These are phyloP conservation scores for Cenchrus fungigraminus DNA, from an alignment of 176 grass and related monocot species.

Conservation along the genomic window DNA sequence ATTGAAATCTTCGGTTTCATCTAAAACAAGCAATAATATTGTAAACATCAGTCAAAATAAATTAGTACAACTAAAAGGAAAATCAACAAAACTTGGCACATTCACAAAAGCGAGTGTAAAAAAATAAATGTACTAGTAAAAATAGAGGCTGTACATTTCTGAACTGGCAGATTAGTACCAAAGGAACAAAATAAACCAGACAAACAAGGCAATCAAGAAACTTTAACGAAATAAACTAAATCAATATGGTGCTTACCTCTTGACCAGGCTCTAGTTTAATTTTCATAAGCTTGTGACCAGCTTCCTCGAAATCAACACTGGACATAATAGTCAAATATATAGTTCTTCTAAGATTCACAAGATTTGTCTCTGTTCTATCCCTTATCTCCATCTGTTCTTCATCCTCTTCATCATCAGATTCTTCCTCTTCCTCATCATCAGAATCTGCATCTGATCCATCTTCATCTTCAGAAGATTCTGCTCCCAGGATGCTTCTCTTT, in stretches of 20 bases:
- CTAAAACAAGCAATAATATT: background rate
- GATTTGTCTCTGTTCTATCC: constrained; percentile 91
- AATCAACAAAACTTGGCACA: background rate
- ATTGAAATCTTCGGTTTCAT: background rate
- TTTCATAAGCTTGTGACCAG: constrained; percentile 95
- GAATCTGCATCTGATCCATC: constrained; percentile 71
- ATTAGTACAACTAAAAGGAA: background rate
- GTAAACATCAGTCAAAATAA: background rate
- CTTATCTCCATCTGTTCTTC: constrained; percentile 91
- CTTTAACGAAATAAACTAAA: background rate
- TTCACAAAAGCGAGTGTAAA: constrained; percentile 1
- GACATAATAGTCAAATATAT: constrained; percentile 99
- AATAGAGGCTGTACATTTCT: background rate
- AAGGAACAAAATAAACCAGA: constrained; percentile 9
- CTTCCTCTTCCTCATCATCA: constrained; percentile 77
- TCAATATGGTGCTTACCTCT: constrained; percentile 64
- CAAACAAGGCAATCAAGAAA: constrained; percentile 25
- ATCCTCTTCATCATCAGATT: constrained; percentile 79
- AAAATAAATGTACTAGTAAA: background rate
- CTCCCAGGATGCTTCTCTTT: constrained; percentile 80
- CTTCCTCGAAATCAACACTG: constrained; percentile 99
- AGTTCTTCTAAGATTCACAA: constrained; percentile 88
- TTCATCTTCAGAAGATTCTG: constrained; percentile 82
- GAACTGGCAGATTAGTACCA: background rate
- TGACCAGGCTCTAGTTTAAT: constrained; percentile 98